Evolutionary conservation across 352 stramenopile species (phyloP), one percentile per base, ranked within the genome.

Genomic region (Thraustochytrium striatum): DNA sequence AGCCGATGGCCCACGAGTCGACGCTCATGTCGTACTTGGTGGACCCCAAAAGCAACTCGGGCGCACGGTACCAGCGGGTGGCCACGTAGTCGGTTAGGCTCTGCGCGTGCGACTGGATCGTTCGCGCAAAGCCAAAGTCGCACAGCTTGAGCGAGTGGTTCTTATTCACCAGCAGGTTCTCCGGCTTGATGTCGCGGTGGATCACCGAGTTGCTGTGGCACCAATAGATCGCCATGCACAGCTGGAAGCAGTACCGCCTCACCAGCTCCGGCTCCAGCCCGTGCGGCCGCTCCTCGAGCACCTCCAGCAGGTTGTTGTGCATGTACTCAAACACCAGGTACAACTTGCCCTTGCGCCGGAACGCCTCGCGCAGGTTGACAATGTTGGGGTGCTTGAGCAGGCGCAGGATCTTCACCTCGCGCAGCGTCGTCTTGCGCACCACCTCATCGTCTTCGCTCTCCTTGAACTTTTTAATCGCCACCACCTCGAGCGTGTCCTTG

Each of bases 161-260:
- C 9, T 69, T 65, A 69, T 89, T 86, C 1, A 92, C 86, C 2
- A 98, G 85, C 61, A 98, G 84, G 78, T 98, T 98, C 72, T 98
- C 94, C 0, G 93, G 94, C 83, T 98, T 98, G 65, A 98, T 97
- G 72, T 98, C 94, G 16, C 93, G 87, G 72, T 98, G 93, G 57
- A 98, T 91, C 16, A 92, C 88, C 32, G 82, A 81, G 57, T 91
- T 88, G 28, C 81, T 47, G 75, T 91, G 87, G 83, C 87, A 91
- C 75, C 84, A 91, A 55, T 87, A 81, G 61, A 91, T 90, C 25
- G 87, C 87, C 25, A 85, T 72, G 44, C 79, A 90, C 57, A 90
- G 85, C 73, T 92, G 88, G 69, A 88, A 91, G 39, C 90, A 88
- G 69, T 90, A 92, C 2, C 80, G 72, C 11, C 84, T 69, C 2